Evolutionary conservation across 108 stramenopile species (phyloP).

Genomic region (Cyclotella sp.): DNA sequence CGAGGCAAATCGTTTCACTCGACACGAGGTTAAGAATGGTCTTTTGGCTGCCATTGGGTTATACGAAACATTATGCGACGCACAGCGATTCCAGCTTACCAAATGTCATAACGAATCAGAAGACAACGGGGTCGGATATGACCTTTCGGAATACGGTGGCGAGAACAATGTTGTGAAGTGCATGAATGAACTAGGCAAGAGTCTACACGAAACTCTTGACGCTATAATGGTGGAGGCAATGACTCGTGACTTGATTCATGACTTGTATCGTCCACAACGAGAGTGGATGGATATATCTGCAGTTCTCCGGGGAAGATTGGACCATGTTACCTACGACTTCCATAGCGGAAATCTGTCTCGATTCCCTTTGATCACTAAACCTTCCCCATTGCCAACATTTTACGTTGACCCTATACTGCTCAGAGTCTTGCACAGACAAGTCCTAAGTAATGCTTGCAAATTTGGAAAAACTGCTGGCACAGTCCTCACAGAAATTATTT

Average conservation of each 20-base stretch:
- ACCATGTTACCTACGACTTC: conserved; percentile 1
- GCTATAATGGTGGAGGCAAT: conserved; percentile 64
- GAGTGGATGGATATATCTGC: conserved; percentile 35
- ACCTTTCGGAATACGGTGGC: background rate
- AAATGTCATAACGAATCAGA: too few relatives aligned
- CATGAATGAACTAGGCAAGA: conserved; percentile 63
- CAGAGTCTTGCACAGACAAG: conserved; percentile 60
- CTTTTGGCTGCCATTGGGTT: conserved; percentile 72
- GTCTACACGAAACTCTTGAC: conserved; percentile 64
- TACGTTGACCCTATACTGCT: conserved; percentile 60
- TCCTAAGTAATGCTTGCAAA: conserved; percentile 66
- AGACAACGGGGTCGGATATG: background rate
- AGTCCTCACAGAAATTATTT: conserved; percentile 52
- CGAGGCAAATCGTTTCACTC: conserved; percentile 67
- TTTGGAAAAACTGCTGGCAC: conserved; percentile 60
- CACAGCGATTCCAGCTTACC: conserved; percentile 22
- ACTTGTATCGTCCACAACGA: conserved; percentile 41
- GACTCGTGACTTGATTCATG: conserved; percentile 68
- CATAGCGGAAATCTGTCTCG: conserved; percentile 27
- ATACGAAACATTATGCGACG: conserved; percentile 57
- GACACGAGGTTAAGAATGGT: conserved; percentile 84
- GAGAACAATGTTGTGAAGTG: conserved; percentile 33
- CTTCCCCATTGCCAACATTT: conserved; percentile 55
- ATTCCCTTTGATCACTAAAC: conserved; percentile 47
- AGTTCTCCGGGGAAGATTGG: conserved; percentile 23